Percentiles rank a stretch among this genome's conserved stretches.
Evolutionary conservation across 805 yeast genomes (phyloP).

Genomic region (Yarrowia sp.): DNA sequence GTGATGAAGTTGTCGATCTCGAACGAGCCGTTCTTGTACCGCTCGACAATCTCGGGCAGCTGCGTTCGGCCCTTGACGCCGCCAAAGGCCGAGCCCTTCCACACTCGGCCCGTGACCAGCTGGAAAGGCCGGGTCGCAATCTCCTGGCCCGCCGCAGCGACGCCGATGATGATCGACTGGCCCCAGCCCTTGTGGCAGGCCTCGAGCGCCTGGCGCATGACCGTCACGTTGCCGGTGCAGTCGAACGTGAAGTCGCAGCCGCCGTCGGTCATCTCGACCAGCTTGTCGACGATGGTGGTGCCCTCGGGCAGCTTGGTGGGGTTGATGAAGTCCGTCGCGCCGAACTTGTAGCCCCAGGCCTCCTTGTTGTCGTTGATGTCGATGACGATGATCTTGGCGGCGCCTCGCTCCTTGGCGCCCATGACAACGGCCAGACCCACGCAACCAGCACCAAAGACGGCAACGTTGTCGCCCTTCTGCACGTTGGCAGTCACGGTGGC

Average conservation of each 20-base stretch:
- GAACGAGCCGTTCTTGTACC: conserved; percentile 73
- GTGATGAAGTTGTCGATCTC: conserved; percentile 95
- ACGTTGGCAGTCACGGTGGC: conserved; percentile 92
- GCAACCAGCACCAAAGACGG: conserved; percentile 97
- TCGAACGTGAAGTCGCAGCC: conserved; percentile 96
- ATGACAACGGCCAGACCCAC: conserved; percentile 95
- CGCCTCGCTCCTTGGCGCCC: conserved; percentile 85
- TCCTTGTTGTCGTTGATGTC: conserved; percentile 84
- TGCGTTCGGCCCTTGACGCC: conserved; percentile 98
- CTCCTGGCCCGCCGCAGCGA: conserved; percentile 97
- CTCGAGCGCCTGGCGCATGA: conserved; percentile 95
- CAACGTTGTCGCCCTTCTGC: conserved; percentile 87
- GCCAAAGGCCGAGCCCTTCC: conserved; percentile 99
- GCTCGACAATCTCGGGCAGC: conserved; percentile 85
- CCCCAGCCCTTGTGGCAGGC: conserved; percentile 99
- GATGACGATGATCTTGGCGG: conserved; percentile 72
- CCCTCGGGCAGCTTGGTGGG: conserved; percentile 75
- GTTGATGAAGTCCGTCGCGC: conserved; percentile 94
- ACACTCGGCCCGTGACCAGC: conserved; percentile 96
- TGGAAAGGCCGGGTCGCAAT: conserved; percentile 98
- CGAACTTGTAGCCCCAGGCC: conserved; percentile 83
- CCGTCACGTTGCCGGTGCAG: conserved; percentile 94
- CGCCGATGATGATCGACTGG: conserved; percentile 90
- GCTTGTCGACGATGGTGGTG: conserved; percentile 71
- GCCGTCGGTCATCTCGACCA: conserved; percentile 90